Conservation (phyloP, 208 protist genomes). For the Trichomonas vaginalis region DNA sequence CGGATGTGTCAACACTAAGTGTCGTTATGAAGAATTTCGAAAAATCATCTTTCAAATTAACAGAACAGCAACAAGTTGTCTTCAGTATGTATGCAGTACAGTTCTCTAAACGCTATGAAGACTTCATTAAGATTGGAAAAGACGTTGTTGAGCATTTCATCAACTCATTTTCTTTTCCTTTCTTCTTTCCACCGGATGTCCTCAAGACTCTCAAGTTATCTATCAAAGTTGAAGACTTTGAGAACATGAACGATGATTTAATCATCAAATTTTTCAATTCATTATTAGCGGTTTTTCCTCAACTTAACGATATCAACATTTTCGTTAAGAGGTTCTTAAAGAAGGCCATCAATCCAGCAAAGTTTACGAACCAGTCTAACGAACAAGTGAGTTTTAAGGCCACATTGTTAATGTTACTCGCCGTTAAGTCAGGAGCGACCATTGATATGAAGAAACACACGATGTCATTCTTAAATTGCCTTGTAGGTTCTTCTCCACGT, state of each 20-base stretch:
- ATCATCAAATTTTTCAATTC: neutral
- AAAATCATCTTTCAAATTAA: neutral
- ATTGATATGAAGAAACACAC: neutral
- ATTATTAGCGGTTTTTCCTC: neutral
- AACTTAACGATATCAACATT: neutral
- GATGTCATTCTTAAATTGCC: neutral
- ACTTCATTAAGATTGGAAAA: neutral
- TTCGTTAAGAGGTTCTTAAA: neutral
- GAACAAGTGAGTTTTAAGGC: neutral
- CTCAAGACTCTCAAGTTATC: neutral
- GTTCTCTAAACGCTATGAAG: neutral
- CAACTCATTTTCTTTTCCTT: neutral
- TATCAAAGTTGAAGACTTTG: neutral
- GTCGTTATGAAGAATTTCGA: neutral
- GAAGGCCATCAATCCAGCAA: neutral
- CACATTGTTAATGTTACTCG: neutral
- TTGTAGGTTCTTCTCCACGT: neutral
- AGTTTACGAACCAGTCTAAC: neutral
- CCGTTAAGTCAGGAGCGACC: neutral
- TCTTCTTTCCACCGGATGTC: neutral
- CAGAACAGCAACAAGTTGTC: neutral
- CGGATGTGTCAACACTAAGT: neutral
- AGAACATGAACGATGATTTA: neutral
- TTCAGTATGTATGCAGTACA: neutral
- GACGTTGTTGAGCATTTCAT: neutral